phyloP scores from a whole-genome alignment of 805 yeast genomes.

The Yamadazyma sp. region DNA sequence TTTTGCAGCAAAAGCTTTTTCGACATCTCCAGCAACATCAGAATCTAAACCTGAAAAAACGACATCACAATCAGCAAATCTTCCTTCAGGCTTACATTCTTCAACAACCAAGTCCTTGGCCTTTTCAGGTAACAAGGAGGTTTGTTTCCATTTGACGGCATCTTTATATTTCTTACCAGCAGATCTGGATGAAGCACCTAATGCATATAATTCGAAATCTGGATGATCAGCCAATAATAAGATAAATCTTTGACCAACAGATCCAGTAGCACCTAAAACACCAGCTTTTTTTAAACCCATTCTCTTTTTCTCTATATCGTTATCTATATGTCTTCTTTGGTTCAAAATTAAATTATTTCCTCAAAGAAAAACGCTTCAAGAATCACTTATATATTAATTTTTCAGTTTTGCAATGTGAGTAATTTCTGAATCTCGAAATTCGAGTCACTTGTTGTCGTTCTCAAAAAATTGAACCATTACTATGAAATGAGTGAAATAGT shows the following conservation, averaged over 20 bases:
- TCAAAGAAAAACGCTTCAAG: too few relatives aligned
- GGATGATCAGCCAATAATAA: constrained; percentile 83
- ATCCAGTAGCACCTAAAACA: constrained; percentile 96
- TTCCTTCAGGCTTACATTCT: constrained; percentile 70
- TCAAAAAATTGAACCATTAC: too few relatives aligned
- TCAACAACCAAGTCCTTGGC: constrained; percentile 64
- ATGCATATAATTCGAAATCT: constrained; percentile 74
- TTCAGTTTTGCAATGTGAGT: too few relatives aligned
- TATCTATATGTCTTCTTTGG: too few relatives aligned
- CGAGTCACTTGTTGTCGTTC: too few relatives aligned
- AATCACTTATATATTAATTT: too few relatives aligned
- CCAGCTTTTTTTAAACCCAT: constrained; percentile 51
- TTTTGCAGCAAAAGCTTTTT: constrained; percentile 73
- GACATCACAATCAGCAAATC: constrained; percentile 85
- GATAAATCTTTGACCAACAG: constrained; percentile 96
- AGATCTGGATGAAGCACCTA: constrained; percentile 92
- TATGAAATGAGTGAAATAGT: constrained; percentile 13
- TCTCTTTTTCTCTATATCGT: too few relatives aligned
- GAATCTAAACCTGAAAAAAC: constrained; percentile 95
- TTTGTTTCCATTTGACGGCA: constrained; percentile 94
- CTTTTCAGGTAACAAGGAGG: constrained; percentile 68
- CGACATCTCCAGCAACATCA: constrained; percentile 90
- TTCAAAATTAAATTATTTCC: too few relatives aligned
- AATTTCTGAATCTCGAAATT: too few relatives aligned
- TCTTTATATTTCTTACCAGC: constrained; percentile 86